Evolutionary conservation across 2,329 filamentous ascomycete species (phyloP), one percentile per base, ranked within the genome.

Genomic region (Epicoccum sorghinum): DNA sequence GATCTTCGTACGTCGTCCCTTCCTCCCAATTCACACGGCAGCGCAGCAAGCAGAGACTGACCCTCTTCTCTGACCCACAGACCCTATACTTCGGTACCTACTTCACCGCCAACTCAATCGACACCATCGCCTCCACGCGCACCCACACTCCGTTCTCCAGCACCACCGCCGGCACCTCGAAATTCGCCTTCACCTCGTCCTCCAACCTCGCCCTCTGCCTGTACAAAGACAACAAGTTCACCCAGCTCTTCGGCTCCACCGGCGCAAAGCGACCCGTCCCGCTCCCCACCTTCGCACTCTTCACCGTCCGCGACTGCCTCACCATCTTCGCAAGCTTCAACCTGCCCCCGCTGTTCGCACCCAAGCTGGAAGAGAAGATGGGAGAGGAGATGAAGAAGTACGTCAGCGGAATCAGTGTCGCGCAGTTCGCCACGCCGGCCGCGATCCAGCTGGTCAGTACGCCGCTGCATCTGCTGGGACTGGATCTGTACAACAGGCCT

Each of bases 251-350:
- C 72, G 90, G 90, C 10, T 72, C 76, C 3, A 55, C 80, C 74
- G 58, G 80, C 75, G 52, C 70, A 8, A 60, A 75, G 25, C 64
- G 78, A 42, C 60, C 79, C 58, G 88, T 96, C 0, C 87, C 90
- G 0, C 75, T 86, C 29, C 80, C 88, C 1, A 90, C 87, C 7
- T 95, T 92, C 75, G 79, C 82, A 0, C 84, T 96, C 52, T 97
- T 96, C 79, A 87, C 90, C 3, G 70, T 89, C 50, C 86, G 93
- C 65, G 93, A 97, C 77, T 91, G 88, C 75, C 78, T 96, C 58
- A 96, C 93, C 46, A 92, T 96, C 66, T 96, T 96, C 73, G 91
- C 91, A 4, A 90, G 86, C 10, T 98, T 97, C 82, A 97, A 97
- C 71, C 79, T 96, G 2, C 93, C 93, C 0, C 85, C 90, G 0